These are phyloP conservation scores for Aspergillus sp. DNA, from an alignment of 2,329 filamentous ascomycete species.

Conservation along the genomic window DNA sequence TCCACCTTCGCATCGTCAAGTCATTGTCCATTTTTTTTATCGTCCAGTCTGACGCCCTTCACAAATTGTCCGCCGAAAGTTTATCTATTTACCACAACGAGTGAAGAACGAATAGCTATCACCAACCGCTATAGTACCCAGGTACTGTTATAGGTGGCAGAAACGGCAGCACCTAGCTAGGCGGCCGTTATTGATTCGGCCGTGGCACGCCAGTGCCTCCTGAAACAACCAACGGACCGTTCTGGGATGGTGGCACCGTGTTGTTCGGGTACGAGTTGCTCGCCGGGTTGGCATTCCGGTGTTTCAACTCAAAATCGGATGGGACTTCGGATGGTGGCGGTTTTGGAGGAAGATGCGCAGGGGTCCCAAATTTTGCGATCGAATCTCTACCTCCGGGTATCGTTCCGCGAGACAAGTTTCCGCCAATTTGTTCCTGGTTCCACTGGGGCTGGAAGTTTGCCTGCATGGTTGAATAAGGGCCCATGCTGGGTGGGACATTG, in stretches of 20 bases:
- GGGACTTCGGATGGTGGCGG: slow-evolving; percentile 49
- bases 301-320: slow-evolving; percentile 43
- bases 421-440: slow-evolving; percentile 23
- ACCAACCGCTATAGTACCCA: background rate
- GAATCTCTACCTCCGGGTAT: slow-evolving; percentile 35
- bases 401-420: slow-evolving; percentile 21
- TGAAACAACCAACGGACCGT: slow-evolving; percentile 42
- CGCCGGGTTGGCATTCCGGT: slow-evolving; percentile 25
- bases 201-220: slow-evolving; percentile 32
- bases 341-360: slow-evolving; percentile 51
- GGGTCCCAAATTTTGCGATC: slow-evolving; percentile 52
- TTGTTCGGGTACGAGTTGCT: slow-evolving; percentile 25
- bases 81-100: background rate
- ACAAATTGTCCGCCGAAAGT: background rate
- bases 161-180: background rate
- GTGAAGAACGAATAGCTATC: background rate
- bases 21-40: background rate
- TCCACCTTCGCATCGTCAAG: background rate
- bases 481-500: slow-evolving; percentile 28
- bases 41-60: background rate
- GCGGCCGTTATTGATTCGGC: slow-evolving; percentile 20
- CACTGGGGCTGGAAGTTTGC: slow-evolving; percentile 28
- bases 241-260: slow-evolving; percentile 23
- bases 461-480: slow-evolving; percentile 26
- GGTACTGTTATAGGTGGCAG: background rate